Conservation (phyloP, 257 asterid genomes). For the Petunia secreta region DNA sequence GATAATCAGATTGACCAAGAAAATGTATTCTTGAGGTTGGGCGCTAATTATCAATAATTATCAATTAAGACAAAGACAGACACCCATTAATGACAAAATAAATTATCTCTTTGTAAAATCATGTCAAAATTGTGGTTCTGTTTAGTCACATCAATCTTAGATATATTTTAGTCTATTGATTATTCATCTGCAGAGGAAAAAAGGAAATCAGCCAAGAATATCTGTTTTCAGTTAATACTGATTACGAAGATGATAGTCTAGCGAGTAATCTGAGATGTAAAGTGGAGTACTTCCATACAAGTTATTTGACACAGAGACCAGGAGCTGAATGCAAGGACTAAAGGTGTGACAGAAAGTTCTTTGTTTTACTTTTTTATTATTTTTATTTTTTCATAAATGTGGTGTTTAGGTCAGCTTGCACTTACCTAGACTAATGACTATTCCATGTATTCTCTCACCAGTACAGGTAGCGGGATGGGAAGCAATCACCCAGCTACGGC, state of each 20-base stretch:
- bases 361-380: too few relatives aligned
- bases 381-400: neutral
- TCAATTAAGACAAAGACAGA: neutral
- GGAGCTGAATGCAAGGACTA: neutral
- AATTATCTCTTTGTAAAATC: neutral
- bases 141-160: neutral
- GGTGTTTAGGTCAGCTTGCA: neutral
- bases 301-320: neutral
- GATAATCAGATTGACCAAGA: neutral
- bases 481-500: neutral
- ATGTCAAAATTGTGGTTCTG: neutral
- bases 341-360: neutral
- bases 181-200: constrained; percentile 10
- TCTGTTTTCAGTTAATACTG: neutral
- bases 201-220: neutral
- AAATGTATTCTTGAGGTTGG: neutral
- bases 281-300: neutral
- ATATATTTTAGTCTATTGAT: neutral
- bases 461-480: neutral
- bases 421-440: neutral
- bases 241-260: neutral
- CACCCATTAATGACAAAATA: neutral
- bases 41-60: constrained; percentile 14
- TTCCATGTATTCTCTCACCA: neutral
- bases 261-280: neutral